phyloP scores from a whole-genome alignment of 306 rosid genomes.

The Argentina anserina region DNA sequence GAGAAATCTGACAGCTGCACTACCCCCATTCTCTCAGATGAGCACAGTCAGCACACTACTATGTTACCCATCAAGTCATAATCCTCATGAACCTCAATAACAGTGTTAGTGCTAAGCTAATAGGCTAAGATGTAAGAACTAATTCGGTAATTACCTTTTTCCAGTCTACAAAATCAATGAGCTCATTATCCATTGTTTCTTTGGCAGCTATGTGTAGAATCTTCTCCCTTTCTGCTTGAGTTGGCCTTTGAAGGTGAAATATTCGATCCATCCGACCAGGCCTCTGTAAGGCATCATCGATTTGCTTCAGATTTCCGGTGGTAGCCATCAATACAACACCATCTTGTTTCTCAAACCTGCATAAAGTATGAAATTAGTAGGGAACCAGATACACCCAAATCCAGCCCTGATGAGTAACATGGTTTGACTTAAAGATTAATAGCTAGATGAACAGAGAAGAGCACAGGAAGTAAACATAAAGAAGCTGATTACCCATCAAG shows the following conservation, averaged over 20 bases:
- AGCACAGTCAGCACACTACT: neutral
- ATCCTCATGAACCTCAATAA: constrained; percentile 9
- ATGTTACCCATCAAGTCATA: neutral
- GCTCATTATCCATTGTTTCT: constrained; percentile 85
- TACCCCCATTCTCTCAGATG: neutral
- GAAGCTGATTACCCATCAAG: constrained; percentile 81
- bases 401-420: constrained; percentile 2
- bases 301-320: constrained; percentile 82
- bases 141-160: constrained; percentile 57
- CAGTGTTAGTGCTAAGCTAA: constrained; percentile 6
- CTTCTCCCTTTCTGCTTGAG: constrained; percentile 86
- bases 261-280: constrained; percentile 99
- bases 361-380: constrained; percentile 15
- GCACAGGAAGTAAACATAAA: neutral
- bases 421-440: neutral
- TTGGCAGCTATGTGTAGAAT: constrained; percentile 72
- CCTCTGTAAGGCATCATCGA: constrained; percentile 90
- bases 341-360: constrained; percentile 97
- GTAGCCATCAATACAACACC: constrained; percentile 99
- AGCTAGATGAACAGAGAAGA: neutral
- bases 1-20: neutral
- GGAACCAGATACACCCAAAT: constrained; percentile 7
- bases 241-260: constrained; percentile 95
- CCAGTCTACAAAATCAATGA: constrained; percentile 90
- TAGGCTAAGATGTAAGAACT: constrained; percentile 1